Evolutionary conservation across 2,329 filamentous ascomycete genomes (phyloP).

Genomic region (Aureobasidium leucospermi): DNA sequence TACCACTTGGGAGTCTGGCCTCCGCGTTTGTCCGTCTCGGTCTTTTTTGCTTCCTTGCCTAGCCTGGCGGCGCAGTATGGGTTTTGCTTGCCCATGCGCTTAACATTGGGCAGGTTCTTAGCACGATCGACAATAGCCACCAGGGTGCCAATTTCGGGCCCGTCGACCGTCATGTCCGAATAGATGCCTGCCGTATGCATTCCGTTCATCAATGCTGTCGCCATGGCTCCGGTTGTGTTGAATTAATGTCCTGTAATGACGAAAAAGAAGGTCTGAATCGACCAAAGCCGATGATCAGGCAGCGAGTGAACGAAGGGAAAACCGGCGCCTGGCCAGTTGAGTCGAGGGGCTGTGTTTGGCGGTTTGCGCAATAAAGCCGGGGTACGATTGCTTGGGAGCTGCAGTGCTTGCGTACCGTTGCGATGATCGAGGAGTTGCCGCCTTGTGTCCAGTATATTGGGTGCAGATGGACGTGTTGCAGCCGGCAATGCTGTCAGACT

Average conservation of each 20-base stretch:
- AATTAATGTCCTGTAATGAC: conserved; percentile 18
- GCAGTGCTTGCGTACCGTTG: not conserved
- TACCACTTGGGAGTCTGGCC: conserved; percentile 96
- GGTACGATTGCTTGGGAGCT: conserved; percentile 2
- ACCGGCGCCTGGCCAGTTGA: not conserved
- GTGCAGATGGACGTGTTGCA: not conserved
- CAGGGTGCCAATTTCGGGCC: conserved; percentile 85
- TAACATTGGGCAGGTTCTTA: conserved; percentile 93
- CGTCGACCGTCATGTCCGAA: conserved; percentile 87
- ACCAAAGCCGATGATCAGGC: not conserved
- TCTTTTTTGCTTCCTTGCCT: conserved; percentile 97
- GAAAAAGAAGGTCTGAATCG: not conserved
- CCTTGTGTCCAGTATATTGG: not conserved
- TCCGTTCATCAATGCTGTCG: conserved; percentile 14
- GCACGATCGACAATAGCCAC: conserved; percentile 88
- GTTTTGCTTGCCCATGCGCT: conserved; percentile 97
- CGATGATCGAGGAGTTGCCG: not conserved
- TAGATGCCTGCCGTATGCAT: conserved; percentile 84
- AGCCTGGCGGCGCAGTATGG: conserved; percentile 91
- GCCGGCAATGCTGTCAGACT: not conserved
- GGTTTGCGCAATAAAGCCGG: conserved; percentile 2
- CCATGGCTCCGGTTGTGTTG: conserved; percentile 24
- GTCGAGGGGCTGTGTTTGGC: conserved; percentile 12
- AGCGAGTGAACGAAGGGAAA: not conserved
- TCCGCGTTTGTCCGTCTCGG: conserved; percentile 83